These are phyloP conservation scores for Aristolochia fimbriata DNA, from an alignment of 164 flowering plant genomes.

Conservation along the genomic window DNA sequence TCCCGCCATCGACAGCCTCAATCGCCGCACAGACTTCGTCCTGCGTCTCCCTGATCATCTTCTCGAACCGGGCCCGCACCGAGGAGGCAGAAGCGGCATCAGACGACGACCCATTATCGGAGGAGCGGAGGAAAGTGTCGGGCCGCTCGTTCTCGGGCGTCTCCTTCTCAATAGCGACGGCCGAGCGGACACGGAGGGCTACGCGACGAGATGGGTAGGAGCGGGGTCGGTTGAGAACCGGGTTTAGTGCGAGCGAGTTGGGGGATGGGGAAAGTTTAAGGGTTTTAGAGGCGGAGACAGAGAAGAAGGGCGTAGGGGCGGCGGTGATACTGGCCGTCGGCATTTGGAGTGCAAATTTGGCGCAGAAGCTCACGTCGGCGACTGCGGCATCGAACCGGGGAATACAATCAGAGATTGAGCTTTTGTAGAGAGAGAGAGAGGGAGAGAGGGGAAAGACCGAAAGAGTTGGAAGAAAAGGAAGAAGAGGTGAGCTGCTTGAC, in stretches of 20 bases:
- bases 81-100: slow-evolving; percentile 17
- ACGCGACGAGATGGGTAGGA: not conserved
- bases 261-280: not conserved
- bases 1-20: slow-evolving; percentile 64
- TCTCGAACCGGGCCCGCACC: slow-evolving; percentile 71
- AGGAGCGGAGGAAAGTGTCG: slow-evolving; percentile 56
- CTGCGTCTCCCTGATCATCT: slow-evolving; percentile 87
- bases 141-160: slow-evolving; percentile 55
- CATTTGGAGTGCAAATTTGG: not conserved
- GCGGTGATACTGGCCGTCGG: not conserved
- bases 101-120: slow-evolving; percentile 21
- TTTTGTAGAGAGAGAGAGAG: slow-evolving; percentile 4
- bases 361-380: slow-evolving; percentile 1
- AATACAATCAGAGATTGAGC: slow-evolving; percentile 4
- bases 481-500: too few species aligned
- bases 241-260: not conserved
- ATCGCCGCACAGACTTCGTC: slow-evolving; percentile 67
- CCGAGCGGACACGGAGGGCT: slow-evolving; percentile 14
- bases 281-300: not conserved
- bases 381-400: slow-evolving; percentile 10
- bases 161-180: slow-evolving; percentile 76
- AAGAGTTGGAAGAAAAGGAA: too few species aligned
- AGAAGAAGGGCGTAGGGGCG: not conserved
- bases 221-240: not conserved
- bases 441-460: not conserved